phyloP scores from a whole-genome alignment of 2,329 filamentous ascomycete genomes.

The Dactylellina sp. region DNA sequence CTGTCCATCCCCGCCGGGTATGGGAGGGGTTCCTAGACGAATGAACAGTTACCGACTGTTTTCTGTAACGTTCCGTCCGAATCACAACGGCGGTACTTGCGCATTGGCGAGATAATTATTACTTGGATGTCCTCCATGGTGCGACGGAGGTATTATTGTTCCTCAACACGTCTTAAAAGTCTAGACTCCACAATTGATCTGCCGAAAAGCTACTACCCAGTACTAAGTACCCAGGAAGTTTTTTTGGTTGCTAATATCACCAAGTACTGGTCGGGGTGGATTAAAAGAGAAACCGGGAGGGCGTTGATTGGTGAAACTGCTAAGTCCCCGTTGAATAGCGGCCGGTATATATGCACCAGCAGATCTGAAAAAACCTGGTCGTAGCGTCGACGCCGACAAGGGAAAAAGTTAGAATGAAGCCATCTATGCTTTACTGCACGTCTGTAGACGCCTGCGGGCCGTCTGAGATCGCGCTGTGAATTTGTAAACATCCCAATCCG shows the following conservation, averaged over 20 bases:
- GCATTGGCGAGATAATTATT: slow-evolving; percentile 11
- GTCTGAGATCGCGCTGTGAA: background rate
- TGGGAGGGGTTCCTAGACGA: slow-evolving; percentile 11
- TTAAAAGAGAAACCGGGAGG: slow-evolving; percentile 1
- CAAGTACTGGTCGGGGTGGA: slow-evolving; percentile 16
- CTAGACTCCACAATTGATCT: slow-evolving; percentile 51
- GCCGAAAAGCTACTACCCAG: slow-evolving; percentile 1
- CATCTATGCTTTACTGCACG: slow-evolving; percentile 22
- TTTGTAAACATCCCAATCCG: background rate
- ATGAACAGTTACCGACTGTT: slow-evolving; percentile 7
- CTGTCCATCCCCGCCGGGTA: background rate
- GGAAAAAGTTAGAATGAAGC: slow-evolving; percentile 3
- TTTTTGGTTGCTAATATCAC: background rate
- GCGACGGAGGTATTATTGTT: slow-evolving; percentile 24
- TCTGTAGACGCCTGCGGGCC: slow-evolving; percentile 13
- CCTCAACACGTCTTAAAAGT: slow-evolving; percentile 18
- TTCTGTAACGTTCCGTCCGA: slow-evolving; percentile 47
- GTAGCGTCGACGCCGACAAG: slow-evolving; percentile 11
- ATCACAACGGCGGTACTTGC: slow-evolving; percentile 35
- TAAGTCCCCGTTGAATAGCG: slow-evolving; percentile 13
- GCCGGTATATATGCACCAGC: slow-evolving; percentile 12
- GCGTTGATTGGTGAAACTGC: slow-evolving; percentile 37
- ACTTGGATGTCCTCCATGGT: slow-evolving; percentile 18
- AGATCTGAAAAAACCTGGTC: too few species aligned
- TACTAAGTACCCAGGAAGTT: too few species aligned